Evolutionary conservation across 2,329 filamentous ascomycete species (phyloP), one percentile per base, ranked within the genome.

Genomic region (Teratosphaeria destructans): DNA sequence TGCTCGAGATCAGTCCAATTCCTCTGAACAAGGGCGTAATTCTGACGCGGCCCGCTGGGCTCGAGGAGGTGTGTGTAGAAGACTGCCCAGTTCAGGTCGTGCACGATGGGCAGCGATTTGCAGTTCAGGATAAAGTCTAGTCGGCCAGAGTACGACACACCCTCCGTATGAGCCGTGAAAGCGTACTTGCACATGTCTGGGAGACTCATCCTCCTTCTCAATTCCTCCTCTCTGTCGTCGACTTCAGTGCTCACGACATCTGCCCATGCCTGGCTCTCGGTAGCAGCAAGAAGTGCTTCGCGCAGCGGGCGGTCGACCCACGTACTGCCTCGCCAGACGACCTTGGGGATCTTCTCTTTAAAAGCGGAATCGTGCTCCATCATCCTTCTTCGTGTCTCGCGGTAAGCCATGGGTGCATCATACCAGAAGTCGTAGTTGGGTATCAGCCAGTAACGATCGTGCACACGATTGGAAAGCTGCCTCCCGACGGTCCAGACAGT

Each of bases 341-440:
- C 70, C 64, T 79, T 73, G 14, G 75, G 74, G 59, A 73, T 72
- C 62, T 81, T 81, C 19, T 63, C 62, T 76, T 74, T 60, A 59
- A 67, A 39, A 2, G 43, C 19, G 16, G 27, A 10, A 35, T 57
- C 56, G 26, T 68, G 34, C 64, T 63, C 32, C 66, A 63, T 27
- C 65, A 34, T 27, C 49, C 64, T 64, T 7, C 66, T 65, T 37
- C 66, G 62, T 8, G 61, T 65, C 27, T 70, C 67, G 29, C 61
- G 62, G 47, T 65, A 71, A 3, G 65, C 63, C 1, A 67, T 65
- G 7, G 64, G 64, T 27, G 64, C 78, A 74, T 78, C 81, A 8
- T 75, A 73, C 77, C 78, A 82, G 70, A 79, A 81, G 34, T 78
- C 79, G 63, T 81, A 82, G 63, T 81, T 79, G 0, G 79, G 79